Conservation (phyloP, 805 yeast genomes). For the Ogataea degrootiae region DNA sequence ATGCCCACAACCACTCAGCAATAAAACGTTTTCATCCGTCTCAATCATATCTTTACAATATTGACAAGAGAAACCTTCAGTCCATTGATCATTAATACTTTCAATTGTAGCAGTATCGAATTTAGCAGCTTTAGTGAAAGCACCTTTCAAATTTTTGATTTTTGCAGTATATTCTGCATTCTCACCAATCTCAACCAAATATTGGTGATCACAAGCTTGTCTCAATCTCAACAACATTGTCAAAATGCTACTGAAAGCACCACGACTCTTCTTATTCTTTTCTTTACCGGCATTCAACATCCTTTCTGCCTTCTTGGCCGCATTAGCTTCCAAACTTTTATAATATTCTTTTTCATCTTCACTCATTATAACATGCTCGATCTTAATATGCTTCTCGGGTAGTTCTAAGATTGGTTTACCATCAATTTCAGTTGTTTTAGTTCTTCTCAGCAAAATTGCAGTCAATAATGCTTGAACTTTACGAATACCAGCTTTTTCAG, state of each 20-base stretch:
- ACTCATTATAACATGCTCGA: constrained; percentile 45
- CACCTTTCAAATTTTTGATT: constrained; percentile 30
- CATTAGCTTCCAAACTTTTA: constrained; percentile 45
- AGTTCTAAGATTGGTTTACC: constrained; percentile 71
- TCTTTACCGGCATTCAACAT: constrained; percentile 31
- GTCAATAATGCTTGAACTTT: constrained; percentile 65
- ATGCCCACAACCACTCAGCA: constrained; percentile 70
- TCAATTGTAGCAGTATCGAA: constrained; percentile 22
- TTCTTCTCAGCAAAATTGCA: constrained; percentile 72
- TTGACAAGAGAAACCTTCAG: constrained; percentile 51
- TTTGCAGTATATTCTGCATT: constrained; percentile 35
- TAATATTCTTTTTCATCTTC: constrained; percentile 57
- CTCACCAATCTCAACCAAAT: constrained; percentile 63
- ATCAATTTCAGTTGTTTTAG: constrained; percentile 66
- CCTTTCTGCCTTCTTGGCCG: constrained; percentile 47
- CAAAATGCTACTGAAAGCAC: constrained; percentile 54
- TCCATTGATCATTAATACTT: constrained; percentile 32
- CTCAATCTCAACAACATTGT: constrained; percentile 72
- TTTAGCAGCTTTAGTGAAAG: constrained; percentile 19
- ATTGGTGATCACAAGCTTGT: constrained; percentile 82
- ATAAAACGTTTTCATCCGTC: constrained; percentile 37
- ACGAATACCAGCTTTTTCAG: constrained; percentile 36
- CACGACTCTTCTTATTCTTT: constrained; percentile 9
- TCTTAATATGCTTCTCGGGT: constrained; percentile 55
- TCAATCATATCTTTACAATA: constrained; percentile 54